A percentile compares a stretch with the other conserved stretches of the same genome.
Evolutionary conservation across 148 eudicot species (phyloP).

Genomic region (Dysphania ambrosioides): DNA sequence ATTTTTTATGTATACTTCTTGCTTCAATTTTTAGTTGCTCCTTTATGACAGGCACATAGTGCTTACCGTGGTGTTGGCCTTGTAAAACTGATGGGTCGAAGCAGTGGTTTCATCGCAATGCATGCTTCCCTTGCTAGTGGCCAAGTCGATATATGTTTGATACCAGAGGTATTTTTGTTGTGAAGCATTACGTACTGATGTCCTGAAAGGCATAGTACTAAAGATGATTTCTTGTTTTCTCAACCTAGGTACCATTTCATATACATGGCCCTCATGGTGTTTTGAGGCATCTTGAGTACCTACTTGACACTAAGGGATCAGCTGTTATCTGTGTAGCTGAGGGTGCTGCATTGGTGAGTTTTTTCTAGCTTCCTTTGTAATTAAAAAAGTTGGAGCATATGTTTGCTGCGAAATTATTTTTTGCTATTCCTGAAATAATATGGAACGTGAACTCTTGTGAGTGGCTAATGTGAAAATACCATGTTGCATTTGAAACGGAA

Average conservation of each 20-base stretch:
- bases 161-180: conserved; percentile 72
- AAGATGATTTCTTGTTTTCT: conserved; percentile 1
- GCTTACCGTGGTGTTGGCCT: conserved; percentile 96
- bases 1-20: neutral
- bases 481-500: neutral
- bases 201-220: conserved; percentile 7
- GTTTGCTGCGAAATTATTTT: neutral
- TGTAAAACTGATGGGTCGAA: conserved; percentile 97
- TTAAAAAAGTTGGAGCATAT: neutral
- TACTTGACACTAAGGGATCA: conserved; percentile 87
- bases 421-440: neutral
- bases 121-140: conserved; percentile 99
- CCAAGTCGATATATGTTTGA: conserved; percentile 93
- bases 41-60: conserved; percentile 72
- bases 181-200: neutral
- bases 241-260: conserved; percentile 68
- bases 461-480: neutral
- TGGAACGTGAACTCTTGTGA: neutral
- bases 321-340: conserved; percentile 97
- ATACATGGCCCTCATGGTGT: conserved; percentile 94
- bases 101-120: conserved; percentile 99
- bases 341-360: conserved; percentile 95
- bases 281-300: conserved; percentile 72
- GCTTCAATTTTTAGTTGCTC: neutral
- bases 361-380: neutral